Base-by-base conservation (phyloP, 345 rosid genomes). In the Bruguiera parviflora region DNA sequence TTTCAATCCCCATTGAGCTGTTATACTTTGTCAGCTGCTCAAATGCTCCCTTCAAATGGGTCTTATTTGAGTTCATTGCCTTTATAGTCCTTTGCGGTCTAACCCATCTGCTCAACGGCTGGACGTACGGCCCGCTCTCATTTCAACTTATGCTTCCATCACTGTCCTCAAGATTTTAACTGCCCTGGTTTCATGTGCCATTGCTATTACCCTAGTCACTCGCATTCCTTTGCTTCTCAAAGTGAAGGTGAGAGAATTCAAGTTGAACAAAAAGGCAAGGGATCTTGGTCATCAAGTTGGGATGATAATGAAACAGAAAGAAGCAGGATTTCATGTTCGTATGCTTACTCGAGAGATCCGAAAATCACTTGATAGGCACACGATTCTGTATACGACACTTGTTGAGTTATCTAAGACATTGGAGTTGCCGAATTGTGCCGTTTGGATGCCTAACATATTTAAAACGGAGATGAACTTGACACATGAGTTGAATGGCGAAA, bases 311-410 rank as follows among this genome's bases (percentile, higher is more conserved):
- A 89, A 86, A 56, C 91, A 95, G 84, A 89, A 68, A 68, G 99
- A 95, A 80, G 89, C 96, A 1, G 86, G 92, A 25, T 68, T 81
- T 74, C 96, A 82, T 51, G 99, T 95, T 43, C 85, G 96, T 39
- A 95, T 95, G 97, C 99, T 95, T 67, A 95, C 96, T 51, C 96
- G 81, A 63, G 99, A 89, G 89, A 95, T 95, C 73, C 85, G 99
- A 35, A 95, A 90, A 71, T 89, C 96, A 0, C 84, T 95, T 74
- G 96, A 95, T 78, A 82, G 92, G 37, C 99, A 92, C 63, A 92
- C 84, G 0, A 86, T 95, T 75, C 81, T 95, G 66, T 58, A 92
- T 70, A 92, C 99, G 1, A 95, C 99, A 15, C 78, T 95, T 80
- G 96, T 92, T 16, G 97, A 95, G 88, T 81, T 95, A 58, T 88